phyloP scores from a whole-genome alignment of 108 stramenopile species.

The Skeletonema grethae region DNA sequence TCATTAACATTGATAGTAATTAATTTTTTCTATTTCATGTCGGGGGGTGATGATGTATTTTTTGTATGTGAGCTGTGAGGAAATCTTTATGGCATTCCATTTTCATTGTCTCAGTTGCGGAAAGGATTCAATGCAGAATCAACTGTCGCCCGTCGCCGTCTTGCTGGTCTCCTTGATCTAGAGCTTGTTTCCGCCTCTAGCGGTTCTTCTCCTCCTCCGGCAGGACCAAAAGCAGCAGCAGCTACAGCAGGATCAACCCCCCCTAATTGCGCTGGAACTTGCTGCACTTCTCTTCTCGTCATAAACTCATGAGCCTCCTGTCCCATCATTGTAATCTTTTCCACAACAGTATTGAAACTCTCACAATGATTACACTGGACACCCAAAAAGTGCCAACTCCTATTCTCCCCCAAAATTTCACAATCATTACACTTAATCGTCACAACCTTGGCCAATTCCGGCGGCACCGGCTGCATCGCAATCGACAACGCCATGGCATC shows the following conservation, averaged over 20 bases:
- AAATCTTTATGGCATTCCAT: background rate
- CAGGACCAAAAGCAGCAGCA: background rate
- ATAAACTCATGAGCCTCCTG: constrained; percentile 80
- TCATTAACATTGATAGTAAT: background rate
- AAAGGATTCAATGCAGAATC: background rate
- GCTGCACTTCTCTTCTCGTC: constrained; percentile 21
- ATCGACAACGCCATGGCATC: constrained; percentile 79
- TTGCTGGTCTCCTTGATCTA: background rate
- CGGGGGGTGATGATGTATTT: no score
- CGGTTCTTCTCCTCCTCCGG: background rate
- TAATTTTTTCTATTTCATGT: no score
- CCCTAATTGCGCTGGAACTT: background rate
- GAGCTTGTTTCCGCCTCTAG: background rate
- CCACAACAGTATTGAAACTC: constrained; percentile 84
- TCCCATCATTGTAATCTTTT: constrained; percentile 73
- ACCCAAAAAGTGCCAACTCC: constrained; percentile 85
- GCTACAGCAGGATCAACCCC: no score
- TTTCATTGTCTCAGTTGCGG: background rate
- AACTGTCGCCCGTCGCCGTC: constrained; percentile 8
- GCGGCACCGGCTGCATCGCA: constrained; percentile 79
- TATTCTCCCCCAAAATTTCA: constrained; percentile 57
- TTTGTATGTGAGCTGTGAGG: no score
- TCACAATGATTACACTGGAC: constrained; percentile 71
- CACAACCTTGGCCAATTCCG: constrained; percentile 80
- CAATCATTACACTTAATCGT: constrained; percentile 88